Evolutionary conservation across 2,329 filamentous ascomycete genomes (phyloP).

Genomic region (Fusarium caatingaense): DNA sequence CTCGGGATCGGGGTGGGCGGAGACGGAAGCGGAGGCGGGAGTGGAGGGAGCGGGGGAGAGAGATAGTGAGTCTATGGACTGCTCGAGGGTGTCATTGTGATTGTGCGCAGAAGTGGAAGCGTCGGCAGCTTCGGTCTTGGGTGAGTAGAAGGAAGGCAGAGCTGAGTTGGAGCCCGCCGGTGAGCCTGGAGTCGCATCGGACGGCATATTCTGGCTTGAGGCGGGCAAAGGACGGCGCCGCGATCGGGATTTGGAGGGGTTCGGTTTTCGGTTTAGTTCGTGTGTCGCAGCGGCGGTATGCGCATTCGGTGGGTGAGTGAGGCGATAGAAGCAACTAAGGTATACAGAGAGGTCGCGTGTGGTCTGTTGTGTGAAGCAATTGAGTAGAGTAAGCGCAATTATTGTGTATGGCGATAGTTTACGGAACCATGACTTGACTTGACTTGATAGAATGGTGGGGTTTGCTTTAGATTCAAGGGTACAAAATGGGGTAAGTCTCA

Average conservation of each 20-base stretch:
- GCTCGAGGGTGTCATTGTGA: constrained; percentile 34
- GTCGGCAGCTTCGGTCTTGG: constrained; percentile 50
- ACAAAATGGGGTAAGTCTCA: constrained; percentile 21
- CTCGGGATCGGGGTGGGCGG: constrained; percentile 30
- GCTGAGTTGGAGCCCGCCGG: constrained; percentile 51
- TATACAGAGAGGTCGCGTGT: constrained; percentile 16
- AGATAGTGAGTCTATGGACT: constrained; percentile 52
- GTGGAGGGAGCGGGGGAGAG: constrained; percentile 47
- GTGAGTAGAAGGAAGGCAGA: constrained; percentile 62
- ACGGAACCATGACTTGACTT: constrained; percentile 38
- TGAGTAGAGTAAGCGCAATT: constrained; percentile 27
- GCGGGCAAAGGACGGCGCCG: constrained; percentile 38
- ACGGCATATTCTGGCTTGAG: constrained; percentile 44
- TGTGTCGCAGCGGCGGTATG: constrained; percentile 32
- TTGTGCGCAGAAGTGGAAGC: constrained; percentile 24
- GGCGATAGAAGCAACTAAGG: not conserved
- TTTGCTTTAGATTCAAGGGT: constrained; percentile 27
- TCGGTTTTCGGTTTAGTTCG: constrained; percentile 30
- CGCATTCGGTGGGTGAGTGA: constrained; percentile 19
- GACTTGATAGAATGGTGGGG: constrained; percentile 41
- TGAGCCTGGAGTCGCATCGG: constrained; percentile 45
- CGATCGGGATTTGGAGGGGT: constrained; percentile 38
- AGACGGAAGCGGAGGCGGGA: constrained; percentile 27
- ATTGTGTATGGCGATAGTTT: constrained; percentile 43
- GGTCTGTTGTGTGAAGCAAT: constrained; percentile 17